A percentile compares a stretch with the other conserved stretches of the same genome.
Conservation (phyloP, 129 eudicot genomes). For the Helianthus annuus region HanXRQr2.0-SUNRISE NC_035449.2:7149605-7150104, state of each 20-base stretch:
- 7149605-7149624: not conserved
- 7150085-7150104: too few species aligned
- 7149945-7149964: not conserved
- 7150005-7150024: slow-evolving; percentile 7
- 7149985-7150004: not conserved
- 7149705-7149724: not conserved
- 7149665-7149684: slow-evolving; percentile 2
- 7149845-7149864: not conserved
- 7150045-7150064: not conserved
- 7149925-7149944: not conserved
- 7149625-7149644: slow-evolving; percentile 1
- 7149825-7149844: slow-evolving; percentile 11
- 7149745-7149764: too few species aligned
- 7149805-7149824: not conserved
- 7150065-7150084: too few species aligned
- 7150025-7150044: slow-evolving; percentile 20
- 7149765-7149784: not conserved
- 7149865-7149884: not conserved
- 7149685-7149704: slow-evolving; percentile 13
- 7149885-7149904: slow-evolving; percentile 5
- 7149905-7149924: slow-evolving; percentile 29
- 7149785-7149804: not conserved
- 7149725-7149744: not conserved
- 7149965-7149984: slow-evolving; percentile 10
- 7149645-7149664: slow-evolving; percentile 5